These are phyloP conservation scores for Kurtzmaniella fragi DNA, from an alignment of 805 yeast species.

Conservation along the genomic window DNA sequence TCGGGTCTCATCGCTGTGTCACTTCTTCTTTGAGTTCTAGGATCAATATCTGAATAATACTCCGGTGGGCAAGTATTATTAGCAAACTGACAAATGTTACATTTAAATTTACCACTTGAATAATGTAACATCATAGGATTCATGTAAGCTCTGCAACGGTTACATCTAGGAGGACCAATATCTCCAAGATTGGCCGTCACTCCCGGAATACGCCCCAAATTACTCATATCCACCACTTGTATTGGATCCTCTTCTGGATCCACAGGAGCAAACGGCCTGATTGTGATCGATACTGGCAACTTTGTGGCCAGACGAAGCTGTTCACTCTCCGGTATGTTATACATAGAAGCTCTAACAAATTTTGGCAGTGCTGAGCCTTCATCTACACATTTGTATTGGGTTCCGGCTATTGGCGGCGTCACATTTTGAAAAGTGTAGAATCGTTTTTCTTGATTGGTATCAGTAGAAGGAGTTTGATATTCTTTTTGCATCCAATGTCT, in stretches of 20 bases:
- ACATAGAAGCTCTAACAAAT: conserved; percentile 72
- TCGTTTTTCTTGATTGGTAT: conserved; percentile 8
- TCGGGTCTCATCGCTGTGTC: conserved; percentile 71
- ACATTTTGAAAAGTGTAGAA: conserved; percentile 75
- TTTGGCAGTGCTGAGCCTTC: conserved; percentile 85
- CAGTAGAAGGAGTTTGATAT: conserved; percentile 11
- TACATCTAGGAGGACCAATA: conserved; percentile 79
- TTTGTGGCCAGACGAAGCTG: conserved; percentile 62
- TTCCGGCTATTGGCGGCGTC: conserved; percentile 78
- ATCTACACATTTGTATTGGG: conserved; percentile 64
- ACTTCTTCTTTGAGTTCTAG: conserved; percentile 50
- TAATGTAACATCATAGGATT: conserved; percentile 77
- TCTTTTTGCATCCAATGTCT: conserved; percentile 20
- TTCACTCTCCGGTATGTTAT: conserved; percentile 74
- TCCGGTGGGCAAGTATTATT: conserved; percentile 64
- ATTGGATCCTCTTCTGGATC: conserved; percentile 48
- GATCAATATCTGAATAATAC: conserved; percentile 59
- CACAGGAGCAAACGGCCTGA: conserved; percentile 78
- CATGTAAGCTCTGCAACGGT: conserved; percentile 84
- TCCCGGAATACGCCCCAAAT: conserved; percentile 18
- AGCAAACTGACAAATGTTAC: conserved; percentile 80
- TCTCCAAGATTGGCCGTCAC: conserved; percentile 21
- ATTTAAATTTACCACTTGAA: conserved; percentile 58
- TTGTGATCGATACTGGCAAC: conserved; percentile 75
- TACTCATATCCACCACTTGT: conserved; percentile 62